Conservation (phyloP, 2,329 filamentous ascomycete species). For the Aspergillus uvarum region DNA sequence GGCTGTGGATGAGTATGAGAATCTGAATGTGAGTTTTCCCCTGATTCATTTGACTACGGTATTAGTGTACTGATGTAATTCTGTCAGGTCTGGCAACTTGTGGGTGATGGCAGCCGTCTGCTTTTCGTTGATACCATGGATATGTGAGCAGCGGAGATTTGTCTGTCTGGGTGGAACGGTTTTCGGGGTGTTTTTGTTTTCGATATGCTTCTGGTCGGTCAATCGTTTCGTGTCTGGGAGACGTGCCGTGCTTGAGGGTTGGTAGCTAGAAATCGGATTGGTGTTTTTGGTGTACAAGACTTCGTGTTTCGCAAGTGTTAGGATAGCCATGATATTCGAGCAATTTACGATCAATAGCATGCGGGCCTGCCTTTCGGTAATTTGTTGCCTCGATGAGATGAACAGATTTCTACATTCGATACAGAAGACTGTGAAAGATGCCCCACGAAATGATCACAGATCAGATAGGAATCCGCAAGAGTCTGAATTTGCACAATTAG, state of each 20-base stretch:
- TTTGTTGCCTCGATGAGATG: too few species aligned
- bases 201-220: background rate
- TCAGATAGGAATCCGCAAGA: too few species aligned
- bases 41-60: background rate
- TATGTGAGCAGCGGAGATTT: conserved; percentile 25
- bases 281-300: conserved; percentile 4
- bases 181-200: background rate
- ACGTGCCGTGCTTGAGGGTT: background rate
- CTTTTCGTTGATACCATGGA: conserved; percentile 66
- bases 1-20: conserved; percentile 85
- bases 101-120: conserved; percentile 67
- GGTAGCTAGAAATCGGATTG: conserved; percentile 3
- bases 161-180: background rate
- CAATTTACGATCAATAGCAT: background rate
- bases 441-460: too few species aligned
- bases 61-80: conserved; percentile 38
- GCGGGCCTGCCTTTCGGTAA: background rate
- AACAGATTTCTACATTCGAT: too few species aligned
- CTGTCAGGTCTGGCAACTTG: conserved; percentile 72
- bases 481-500: too few species aligned
- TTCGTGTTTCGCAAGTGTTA: background rate
- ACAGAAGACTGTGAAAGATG: too few species aligned
- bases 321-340: background rate
- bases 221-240: background rate
- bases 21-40: conserved; percentile 73